Evolutionary conservation across 805 yeast genomes (phyloP), one percentile per base, ranked within the genome.

Genomic region (Cyberlindnera mycetangii): DNA sequence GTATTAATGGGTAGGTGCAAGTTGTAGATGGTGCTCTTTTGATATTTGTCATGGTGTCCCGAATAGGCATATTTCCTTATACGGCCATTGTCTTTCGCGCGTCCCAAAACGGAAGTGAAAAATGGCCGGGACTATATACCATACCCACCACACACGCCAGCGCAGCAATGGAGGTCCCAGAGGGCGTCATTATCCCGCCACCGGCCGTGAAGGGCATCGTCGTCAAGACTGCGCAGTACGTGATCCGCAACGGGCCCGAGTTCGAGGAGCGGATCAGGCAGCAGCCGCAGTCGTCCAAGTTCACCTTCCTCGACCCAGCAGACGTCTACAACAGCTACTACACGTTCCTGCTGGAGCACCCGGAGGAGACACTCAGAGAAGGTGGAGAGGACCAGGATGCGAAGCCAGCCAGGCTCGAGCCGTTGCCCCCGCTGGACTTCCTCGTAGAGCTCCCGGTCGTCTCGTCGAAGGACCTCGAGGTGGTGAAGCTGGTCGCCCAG

Each of bases 401-500:
- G 32, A 37, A 22, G 14, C 39, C 7, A 7, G n/a, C 3, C 17
- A 35, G 39, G 3, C 33, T 47, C 18, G 43, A 38, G 10, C 36
- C 41, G 1, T 44, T 45, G 14, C 40, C 48, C 8, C 47, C 41
- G 2, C 25, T 55, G 24, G 47, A 49, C 4, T 27, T 53, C 14
- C 32, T 43, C 5, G 37, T 59, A 8, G 16, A 54, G 39, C 18
- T 49, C 19, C 56, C 58, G 62, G 61, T 66, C 53, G 68, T 88
- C 3, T 78, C 92, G 0, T 58, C 75, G 0, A 66, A 72, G 24
- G 96, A 89, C 60, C 64, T 85, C 21, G 84, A 83, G 21, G 69
- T 85, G 10, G 74, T 92, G 34, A 85, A 86, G 59, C 56, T 79
- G 3, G 78, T 90, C 1, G 97, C 97, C 0, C 71, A 78, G 42